Evolutionary conservation across 164 flowering plant genomes (phyloP).

Genomic region (Vitis rotundifolia): DNA sequence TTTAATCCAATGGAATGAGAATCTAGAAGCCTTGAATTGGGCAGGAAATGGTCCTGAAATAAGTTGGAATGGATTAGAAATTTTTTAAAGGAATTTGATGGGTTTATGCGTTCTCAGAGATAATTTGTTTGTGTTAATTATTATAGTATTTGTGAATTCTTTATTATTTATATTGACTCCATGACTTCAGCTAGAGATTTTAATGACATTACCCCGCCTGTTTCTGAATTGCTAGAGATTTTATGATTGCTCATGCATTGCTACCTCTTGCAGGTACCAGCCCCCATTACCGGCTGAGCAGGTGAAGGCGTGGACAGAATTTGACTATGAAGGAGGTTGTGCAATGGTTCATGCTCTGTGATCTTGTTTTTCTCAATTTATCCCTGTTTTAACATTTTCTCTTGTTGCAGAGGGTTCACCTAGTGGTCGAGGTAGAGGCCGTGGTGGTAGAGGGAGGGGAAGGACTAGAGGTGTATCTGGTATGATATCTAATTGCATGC

Average conservation of each 20-base stretch:
- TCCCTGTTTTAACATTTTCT: neutral
- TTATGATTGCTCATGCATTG: neutral
- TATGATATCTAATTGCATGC: neutral
- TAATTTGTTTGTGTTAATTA: too few relatives aligned
- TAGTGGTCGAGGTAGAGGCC: conserved; percentile 59
- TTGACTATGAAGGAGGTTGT: conserved; percentile 83
- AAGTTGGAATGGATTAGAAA: neutral
- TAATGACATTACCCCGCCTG: too few relatives aligned
- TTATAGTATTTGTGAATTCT: too few relatives aligned
- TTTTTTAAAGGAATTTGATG: too few relatives aligned
- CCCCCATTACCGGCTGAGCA: conserved; percentile 80
- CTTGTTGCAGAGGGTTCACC: conserved; percentile 65
- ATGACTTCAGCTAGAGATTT: neutral
- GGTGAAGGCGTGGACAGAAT: conserved; percentile 61
- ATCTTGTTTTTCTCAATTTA: neutral
- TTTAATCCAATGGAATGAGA: neutral
- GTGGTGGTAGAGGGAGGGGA: conserved; percentile 73
- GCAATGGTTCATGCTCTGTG: neutral
- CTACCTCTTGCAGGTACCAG: conserved; percentile 58
- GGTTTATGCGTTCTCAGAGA: too few relatives aligned
- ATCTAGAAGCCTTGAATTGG: neutral
- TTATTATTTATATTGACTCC: too few relatives aligned
- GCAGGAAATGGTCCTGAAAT: neutral
- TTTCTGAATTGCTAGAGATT: neutral
- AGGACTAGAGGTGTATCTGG: conserved; percentile 51